Evolutionary conservation across 2,329 filamentous ascomycete genomes (phyloP).

Genomic region (Xenoacremonium recifei): DNA sequence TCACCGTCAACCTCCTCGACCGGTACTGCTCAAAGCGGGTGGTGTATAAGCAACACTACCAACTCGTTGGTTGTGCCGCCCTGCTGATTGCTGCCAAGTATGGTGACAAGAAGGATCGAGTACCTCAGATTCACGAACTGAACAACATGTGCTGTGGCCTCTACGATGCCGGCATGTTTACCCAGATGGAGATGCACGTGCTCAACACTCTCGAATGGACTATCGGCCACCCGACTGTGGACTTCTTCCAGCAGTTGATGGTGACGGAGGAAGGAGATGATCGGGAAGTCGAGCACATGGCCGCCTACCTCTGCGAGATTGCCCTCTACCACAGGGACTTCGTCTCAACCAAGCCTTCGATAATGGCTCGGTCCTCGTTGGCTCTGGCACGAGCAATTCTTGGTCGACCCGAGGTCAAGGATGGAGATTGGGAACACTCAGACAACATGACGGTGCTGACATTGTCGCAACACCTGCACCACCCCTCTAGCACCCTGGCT

Average conservation of each 20-base stretch:
- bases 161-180: slow-evolving; percentile 99
- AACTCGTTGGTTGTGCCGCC: slow-evolving; percentile 93
- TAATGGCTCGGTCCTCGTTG: slow-evolving; percentile 84
- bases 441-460: slow-evolving; percentile 65
- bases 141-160: slow-evolving; percentile 99
- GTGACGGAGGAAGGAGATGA: slow-evolving; percentile 77
- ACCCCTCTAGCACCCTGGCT: slow-evolving; percentile 56
- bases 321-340: slow-evolving; percentile 96
- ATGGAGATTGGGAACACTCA: slow-evolving; percentile 73
- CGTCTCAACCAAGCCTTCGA: slow-evolving; percentile 85
- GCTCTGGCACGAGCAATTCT: slow-evolving; percentile 86
- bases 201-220: slow-evolving; percentile 96
- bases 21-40: slow-evolving; percentile 97
- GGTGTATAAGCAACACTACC: slow-evolving; percentile 98
- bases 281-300: slow-evolving; percentile 89
- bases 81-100: slow-evolving; percentile 98
- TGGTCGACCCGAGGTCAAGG: slow-evolving; percentile 71
- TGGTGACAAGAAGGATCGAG: slow-evolving; percentile 95
- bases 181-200: slow-evolving; percentile 99
- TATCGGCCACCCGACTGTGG: slow-evolving; percentile 92
- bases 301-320: slow-evolving; percentile 91
- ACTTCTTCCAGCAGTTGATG: slow-evolving; percentile 88
- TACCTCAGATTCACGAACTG: slow-evolving; percentile 94
- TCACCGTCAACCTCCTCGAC: slow-evolving; percentile 94
- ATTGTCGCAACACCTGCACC: slow-evolving; percentile 58